Evolutionary conservation across 2,329 filamentous ascomycete species (phyloP).

Genomic region (Cordyceps militaris): DNA sequence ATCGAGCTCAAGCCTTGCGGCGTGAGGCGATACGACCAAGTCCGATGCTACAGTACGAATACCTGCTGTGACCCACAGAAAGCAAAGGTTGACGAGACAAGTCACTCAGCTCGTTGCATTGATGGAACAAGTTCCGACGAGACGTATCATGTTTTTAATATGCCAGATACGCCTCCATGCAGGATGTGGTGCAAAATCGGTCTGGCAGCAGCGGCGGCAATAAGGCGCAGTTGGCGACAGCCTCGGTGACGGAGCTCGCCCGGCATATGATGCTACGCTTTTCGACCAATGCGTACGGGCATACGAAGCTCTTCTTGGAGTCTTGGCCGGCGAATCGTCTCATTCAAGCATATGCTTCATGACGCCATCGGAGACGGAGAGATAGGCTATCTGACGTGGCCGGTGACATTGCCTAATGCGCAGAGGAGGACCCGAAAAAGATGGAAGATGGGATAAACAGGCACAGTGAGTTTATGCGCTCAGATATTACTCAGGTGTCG

Average conservation of each 20-base stretch:
- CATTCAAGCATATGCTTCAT: neutral
- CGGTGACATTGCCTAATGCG: neutral
- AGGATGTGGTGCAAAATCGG: neutral
- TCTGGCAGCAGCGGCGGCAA: neutral
- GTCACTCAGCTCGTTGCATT: neutral
- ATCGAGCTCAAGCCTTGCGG: constrained; percentile 1
- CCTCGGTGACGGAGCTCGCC: constrained; percentile 4
- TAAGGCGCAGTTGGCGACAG: neutral
- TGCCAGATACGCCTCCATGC: neutral
- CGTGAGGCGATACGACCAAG: neutral
- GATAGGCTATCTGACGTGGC: neutral
- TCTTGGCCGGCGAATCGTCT: neutral
- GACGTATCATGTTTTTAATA: neutral
- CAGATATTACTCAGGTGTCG: constrained; percentile 3
- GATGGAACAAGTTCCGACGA: neutral
- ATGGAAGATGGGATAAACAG: constrained; percentile 1
- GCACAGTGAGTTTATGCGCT: neutral
- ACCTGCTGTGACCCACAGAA: neutral
- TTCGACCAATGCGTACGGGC: neutral
- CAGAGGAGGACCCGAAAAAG: neutral
- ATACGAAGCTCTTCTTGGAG: neutral
- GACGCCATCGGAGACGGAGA: constrained; percentile 6
- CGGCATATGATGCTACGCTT: neutral
- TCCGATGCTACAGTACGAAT: neutral
- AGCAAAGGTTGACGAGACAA: neutral